Evolutionary conservation across 1,284 basidiomycete genomes (phyloP), one percentile per base, ranked within the genome.

Genomic region (Peniophora sp.): DNA sequence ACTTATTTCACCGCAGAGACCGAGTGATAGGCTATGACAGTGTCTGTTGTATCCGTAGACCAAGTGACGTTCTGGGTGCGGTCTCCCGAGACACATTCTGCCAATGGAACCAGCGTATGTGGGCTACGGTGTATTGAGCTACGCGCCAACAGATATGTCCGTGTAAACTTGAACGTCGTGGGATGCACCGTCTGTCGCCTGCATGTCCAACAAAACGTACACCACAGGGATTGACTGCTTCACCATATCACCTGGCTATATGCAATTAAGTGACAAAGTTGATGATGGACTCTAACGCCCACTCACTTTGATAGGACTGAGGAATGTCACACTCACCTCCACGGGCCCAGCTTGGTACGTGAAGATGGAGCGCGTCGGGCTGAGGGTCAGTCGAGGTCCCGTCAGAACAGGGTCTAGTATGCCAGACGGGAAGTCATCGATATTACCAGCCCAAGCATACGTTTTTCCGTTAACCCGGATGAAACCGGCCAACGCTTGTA

Each of bases 201-300:
- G 35, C 6, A 52, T 41, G 2, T 57, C 52, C 3, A 59, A 18
- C 20, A 47, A 43, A n/a, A 58, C 17, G n/a, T 58, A 59, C 11
- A 55, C 47, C 47, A 59, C 55, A 8, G 58, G 55, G 12, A 55
- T 56, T 3, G 57, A 59, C 42, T 58, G 57, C 15, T 51, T 51
- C 17, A 55, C 49, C 48, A 48, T 10, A 36, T 36, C 34, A 10
- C 34, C 34, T 36, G 34, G 34, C 34, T 36, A n/a, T 10, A 36
- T 36, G 34, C 10, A 10, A 36, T 10, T 36, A n/a, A n/a, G 10
- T 10, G 34, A 10, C n/a, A 10, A n/a, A 10, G 34, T n/a, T 36
- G 34, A 10, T n/a, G 10, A 36, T n/a, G n/a, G 10, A n/a, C 10
- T 10, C 10, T 10, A n/a, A n/a, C 34, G n/a, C 34, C n/a, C 10